Evolutionary conservation across 805 yeast species (phyloP).

Genomic region (Nakazawaea wyomingensis): DNA sequence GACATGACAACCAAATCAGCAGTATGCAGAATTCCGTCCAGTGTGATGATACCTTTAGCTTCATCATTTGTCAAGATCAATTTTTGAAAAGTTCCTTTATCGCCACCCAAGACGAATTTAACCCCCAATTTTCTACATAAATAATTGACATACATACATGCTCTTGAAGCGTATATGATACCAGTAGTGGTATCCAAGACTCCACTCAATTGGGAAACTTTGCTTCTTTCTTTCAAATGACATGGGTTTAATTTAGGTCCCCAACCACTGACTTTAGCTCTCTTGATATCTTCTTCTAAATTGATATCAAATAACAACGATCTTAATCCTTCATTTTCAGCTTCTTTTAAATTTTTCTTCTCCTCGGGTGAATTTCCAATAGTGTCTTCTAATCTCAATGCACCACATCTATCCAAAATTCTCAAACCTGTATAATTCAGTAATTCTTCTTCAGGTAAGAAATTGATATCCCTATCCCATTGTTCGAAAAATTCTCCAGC

Average conservation of each 20-base stretch:
- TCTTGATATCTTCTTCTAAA: slow-evolving; percentile 21
- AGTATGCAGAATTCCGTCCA: slow-evolving; percentile 18
- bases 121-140: slow-evolving; percentile 27
- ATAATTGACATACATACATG: slow-evolving; percentile 25
- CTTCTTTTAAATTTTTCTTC: slow-evolving; percentile 17
- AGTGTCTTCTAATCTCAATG: slow-evolving; percentile 23
- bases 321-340: slow-evolving; percentile 23
- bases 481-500: slow-evolving; percentile 20
- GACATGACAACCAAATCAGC: slow-evolving; percentile 19
- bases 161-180: slow-evolving; percentile 29
- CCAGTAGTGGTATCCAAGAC: slow-evolving; percentile 29
- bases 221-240: slow-evolving; percentile 15
- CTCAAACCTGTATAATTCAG: slow-evolving; percentile 15
- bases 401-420: slow-evolving; percentile 25
- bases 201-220: slow-evolving; percentile 18
- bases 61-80: slow-evolving; percentile 16
- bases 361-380: slow-evolving; percentile 21
- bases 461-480: slow-evolving; percentile 18
- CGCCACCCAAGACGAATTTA: slow-evolving; percentile 25
- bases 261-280: slow-evolving; percentile 28
- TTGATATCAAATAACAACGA: slow-evolving; percentile 27
- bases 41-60: slow-evolving; percentile 20
- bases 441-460: slow-evolving; percentile 20
- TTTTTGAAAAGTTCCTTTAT: slow-evolving; percentile 23
- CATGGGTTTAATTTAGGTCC: slow-evolving; percentile 20